Percentiles rank a stretch among this genome's conserved stretches.
Conservation (phyloP, 2,329 filamentous ascomycete species). For the Aspergillus sp. region DNA sequence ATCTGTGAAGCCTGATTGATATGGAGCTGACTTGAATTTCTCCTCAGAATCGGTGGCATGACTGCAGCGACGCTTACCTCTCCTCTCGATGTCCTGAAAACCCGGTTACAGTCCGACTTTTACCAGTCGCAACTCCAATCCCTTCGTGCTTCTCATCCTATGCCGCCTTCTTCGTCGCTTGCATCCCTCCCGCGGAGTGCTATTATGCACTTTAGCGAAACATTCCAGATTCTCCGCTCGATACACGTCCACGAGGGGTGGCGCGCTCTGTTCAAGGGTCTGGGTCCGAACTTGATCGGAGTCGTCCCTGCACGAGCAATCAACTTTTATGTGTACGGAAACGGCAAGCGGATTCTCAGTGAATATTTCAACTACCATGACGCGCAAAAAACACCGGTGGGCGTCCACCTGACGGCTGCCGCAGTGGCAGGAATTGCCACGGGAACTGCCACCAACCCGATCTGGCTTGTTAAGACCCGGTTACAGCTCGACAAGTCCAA, state of each 20-base stretch:
- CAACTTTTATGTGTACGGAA: conserved; percentile 92
- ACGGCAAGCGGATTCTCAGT: conserved; percentile 77
- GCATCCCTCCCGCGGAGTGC: conserved; percentile 64
- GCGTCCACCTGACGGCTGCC: conserved; percentile 74
- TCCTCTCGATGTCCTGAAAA: conserved; percentile 90
- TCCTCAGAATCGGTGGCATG: conserved; percentile 74
- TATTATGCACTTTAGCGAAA: conserved; percentile 74
- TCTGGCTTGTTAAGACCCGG: conserved; percentile 93
- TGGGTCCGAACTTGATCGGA: conserved; percentile 84
- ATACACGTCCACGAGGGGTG: conserved; percentile 79
- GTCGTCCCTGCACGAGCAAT: conserved; percentile 87
- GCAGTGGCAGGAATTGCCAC: conserved; percentile 77
- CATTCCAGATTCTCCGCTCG: conserved; percentile 74
- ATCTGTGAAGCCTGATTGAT: too few relatives aligned
- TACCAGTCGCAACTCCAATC: conserved; percentile 76
- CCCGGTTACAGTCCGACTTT: conserved; percentile 87
- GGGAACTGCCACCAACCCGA: conserved; percentile 88
- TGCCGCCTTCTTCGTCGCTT: conserved; percentile 43
- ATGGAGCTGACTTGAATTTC: conserved; percentile 7
- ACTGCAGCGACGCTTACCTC: conserved; percentile 88
- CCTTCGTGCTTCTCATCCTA: conserved; percentile 56
- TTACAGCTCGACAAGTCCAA: conserved; percentile 86
- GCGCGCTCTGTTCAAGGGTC: conserved; percentile 85
- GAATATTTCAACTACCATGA: conserved; percentile 52
- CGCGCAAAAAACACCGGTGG: conserved; percentile 54